Percentiles rank a stretch among this genome's conserved stretches.
Evolutionary conservation across 495 filamentous ascomycete genomes (phyloP).

Genomic region (Aspergillus indologenus): DNA sequence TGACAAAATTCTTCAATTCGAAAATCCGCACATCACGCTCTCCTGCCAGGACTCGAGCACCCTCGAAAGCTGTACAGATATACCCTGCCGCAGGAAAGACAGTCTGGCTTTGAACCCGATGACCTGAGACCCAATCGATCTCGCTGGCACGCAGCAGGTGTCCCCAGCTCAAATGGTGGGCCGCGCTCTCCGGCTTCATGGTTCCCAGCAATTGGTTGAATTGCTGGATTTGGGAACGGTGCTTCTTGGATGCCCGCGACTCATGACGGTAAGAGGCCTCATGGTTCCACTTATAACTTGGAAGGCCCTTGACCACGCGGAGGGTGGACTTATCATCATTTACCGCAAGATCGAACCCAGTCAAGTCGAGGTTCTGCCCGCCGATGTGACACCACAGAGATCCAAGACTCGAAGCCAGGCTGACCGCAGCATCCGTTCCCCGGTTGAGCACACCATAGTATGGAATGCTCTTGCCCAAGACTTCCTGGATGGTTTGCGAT

Average conservation of each 20-base stretch:
- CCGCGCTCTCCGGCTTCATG: neutral
- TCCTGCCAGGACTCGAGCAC: neutral
- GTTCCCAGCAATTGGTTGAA: neutral
- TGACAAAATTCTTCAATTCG: neutral
- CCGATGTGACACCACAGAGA: neutral
- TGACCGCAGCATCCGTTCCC: neutral
- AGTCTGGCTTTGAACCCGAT: neutral
- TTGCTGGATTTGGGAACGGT: neutral
- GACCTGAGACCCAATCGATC: neutral
- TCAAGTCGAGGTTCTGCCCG: too few species aligned
- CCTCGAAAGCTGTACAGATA: neutral
- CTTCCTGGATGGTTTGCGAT: slow-evolving; percentile 19
- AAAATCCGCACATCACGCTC: neutral
- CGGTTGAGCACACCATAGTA: neutral
- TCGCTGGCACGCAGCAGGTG: neutral
- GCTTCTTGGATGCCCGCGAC: slow-evolving; percentile 4
- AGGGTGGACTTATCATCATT: too few species aligned
- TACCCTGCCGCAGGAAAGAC: slow-evolving; percentile 3
- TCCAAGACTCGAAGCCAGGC: neutral
- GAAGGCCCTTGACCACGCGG: slow-evolving; percentile 31
- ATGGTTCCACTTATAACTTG: slow-evolving; percentile 47
- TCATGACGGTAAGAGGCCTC: slow-evolving; percentile 39
- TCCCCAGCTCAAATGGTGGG: neutral
- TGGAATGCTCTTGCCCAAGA: neutral
- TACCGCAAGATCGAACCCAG: neutral